Evolutionary conservation across 2,329 filamentous ascomycete species (phyloP).

Genomic region (Aspergillus quadricinctus): DNA sequence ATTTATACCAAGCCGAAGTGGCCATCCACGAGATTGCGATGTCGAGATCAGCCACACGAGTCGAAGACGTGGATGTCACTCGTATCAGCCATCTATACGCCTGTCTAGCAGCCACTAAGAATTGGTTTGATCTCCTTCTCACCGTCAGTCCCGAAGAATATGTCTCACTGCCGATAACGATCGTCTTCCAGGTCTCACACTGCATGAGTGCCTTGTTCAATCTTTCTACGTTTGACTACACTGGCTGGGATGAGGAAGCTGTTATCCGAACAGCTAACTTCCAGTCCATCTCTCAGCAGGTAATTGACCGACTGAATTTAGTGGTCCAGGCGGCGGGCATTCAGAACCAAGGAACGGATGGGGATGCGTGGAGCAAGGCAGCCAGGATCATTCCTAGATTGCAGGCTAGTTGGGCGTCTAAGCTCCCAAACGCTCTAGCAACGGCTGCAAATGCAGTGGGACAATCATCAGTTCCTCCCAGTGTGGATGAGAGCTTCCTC

Average conservation of each 20-base stretch:
- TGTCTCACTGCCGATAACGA: constrained; percentile 30
- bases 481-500: constrained; percentile 1
- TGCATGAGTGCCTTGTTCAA: constrained; percentile 38
- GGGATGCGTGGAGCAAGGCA: not conserved
- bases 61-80: constrained; percentile 4
- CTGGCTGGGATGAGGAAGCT: constrained; percentile 40
- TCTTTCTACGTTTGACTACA: constrained; percentile 38
- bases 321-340: constrained; percentile 6
- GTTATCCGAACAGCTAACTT: constrained; percentile 36
- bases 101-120: constrained; percentile 31
- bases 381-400: not conserved
- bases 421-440: not conserved
- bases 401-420: constrained; percentile 1
- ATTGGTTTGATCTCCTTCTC: constrained; percentile 38
- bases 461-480: not conserved
- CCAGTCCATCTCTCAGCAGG: constrained; percentile 30
- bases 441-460: not conserved
- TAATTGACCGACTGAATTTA: constrained; percentile 11
- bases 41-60: constrained; percentile 2
- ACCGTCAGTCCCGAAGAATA: constrained; percentile 25
- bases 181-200: constrained; percentile 35
- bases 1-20: constrained; percentile 12
- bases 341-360: not conserved
- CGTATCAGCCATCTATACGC: constrained; percentile 30
- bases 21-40: constrained; percentile 14